Conservation (phyloP, 495 filamentous ascomycete genomes). For the Pseudoneurospora amorphoporcata region DNA sequence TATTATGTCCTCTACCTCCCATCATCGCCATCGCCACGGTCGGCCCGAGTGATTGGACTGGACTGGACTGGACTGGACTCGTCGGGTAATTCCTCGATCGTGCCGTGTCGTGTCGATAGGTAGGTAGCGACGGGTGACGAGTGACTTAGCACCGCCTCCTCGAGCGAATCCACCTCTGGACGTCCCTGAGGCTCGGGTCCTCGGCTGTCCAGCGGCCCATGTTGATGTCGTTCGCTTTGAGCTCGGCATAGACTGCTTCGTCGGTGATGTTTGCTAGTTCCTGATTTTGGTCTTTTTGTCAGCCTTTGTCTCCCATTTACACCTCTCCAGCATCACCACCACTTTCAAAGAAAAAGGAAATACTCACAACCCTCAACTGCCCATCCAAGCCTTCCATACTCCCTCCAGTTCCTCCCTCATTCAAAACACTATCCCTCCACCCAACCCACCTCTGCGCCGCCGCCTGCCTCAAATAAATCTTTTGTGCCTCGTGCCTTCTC, state of each 20-base stretch:
- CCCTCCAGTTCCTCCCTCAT: slow-evolving; percentile 47
- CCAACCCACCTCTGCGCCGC: slow-evolving; percentile 75
- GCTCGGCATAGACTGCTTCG: slow-evolving; percentile 52
- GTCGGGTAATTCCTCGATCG: too few species aligned
- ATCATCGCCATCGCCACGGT: too few species aligned
- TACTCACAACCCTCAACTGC: slow-evolving; percentile 49
- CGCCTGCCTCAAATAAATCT: slow-evolving; percentile 68
- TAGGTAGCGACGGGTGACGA: background rate
- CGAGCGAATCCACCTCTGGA: slow-evolving; percentile 42
- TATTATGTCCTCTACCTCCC: background rate
- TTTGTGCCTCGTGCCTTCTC: slow-evolving; percentile 75
- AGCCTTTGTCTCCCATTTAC: too few species aligned
- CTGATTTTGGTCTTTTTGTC: slow-evolving; percentile 24
- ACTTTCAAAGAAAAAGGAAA: background rate
- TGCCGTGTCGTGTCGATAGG: background rate
- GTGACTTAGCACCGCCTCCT: slow-evolving; percentile 11
- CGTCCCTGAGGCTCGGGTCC: slow-evolving; percentile 48
- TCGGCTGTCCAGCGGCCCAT: slow-evolving; percentile 67
- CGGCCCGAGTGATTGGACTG: too few species aligned
- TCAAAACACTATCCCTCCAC: slow-evolving; percentile 54
- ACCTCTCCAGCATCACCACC: background rate
- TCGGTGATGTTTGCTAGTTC: slow-evolving; percentile 61
- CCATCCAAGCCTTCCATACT: slow-evolving; percentile 49
- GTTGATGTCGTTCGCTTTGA: slow-evolving; percentile 51
- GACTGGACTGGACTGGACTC: too few species aligned